These are phyloP conservation scores for Xylariomycetidae sp. DNA, from an alignment of 2,329 filamentous ascomycete species.

Conservation along the genomic window DNA sequence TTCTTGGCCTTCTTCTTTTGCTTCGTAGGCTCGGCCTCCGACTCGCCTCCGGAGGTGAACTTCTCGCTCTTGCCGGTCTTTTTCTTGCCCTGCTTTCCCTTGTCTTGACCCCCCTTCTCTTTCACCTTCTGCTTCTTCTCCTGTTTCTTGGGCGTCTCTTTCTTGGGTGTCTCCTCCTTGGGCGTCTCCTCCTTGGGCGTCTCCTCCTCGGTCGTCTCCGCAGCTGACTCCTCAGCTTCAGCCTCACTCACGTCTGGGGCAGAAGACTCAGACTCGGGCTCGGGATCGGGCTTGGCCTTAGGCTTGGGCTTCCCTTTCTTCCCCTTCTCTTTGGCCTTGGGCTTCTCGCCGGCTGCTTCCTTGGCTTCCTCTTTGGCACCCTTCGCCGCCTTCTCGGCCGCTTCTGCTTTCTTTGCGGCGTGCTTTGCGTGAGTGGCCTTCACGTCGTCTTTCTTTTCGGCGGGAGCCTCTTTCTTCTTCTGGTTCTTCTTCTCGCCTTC, in stretches of 20 bases:
- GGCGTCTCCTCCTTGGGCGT: constrained; percentile 3
- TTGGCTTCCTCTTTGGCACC: neutral
- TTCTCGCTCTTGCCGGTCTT: constrained; percentile 4
- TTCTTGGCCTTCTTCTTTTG: constrained; percentile 4
- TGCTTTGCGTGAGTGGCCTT: neutral
- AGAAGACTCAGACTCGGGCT: too few species aligned
- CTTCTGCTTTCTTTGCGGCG: too few species aligned
- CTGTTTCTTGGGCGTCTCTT: constrained; percentile 1
- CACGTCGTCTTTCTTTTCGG: constrained; percentile 1
- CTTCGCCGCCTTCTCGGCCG: neutral
- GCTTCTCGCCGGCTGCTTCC: too few species aligned
- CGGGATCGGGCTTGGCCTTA: too few species aligned
- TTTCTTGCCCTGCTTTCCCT: constrained; percentile 4
- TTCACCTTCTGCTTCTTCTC: constrained; percentile 7
- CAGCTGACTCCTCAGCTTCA: too few species aligned
- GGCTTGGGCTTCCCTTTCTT: too few species aligned
- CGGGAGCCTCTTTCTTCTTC: neutral
- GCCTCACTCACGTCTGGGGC: too few species aligned
- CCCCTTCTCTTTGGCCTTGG: too few species aligned
- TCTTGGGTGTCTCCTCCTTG: constrained; percentile 2
- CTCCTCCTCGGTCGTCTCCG: neutral
- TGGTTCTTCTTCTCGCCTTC: constrained; percentile 3
- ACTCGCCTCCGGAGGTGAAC: neutral
- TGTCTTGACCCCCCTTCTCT: constrained; percentile 3
- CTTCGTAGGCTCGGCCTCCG: neutral